Percentiles rank a stretch among this genome's conserved stretches.
Conservation (phyloP, 2,329 filamentous ascomycete genomes). For the Phaeosphaeria sp. region DNA sequence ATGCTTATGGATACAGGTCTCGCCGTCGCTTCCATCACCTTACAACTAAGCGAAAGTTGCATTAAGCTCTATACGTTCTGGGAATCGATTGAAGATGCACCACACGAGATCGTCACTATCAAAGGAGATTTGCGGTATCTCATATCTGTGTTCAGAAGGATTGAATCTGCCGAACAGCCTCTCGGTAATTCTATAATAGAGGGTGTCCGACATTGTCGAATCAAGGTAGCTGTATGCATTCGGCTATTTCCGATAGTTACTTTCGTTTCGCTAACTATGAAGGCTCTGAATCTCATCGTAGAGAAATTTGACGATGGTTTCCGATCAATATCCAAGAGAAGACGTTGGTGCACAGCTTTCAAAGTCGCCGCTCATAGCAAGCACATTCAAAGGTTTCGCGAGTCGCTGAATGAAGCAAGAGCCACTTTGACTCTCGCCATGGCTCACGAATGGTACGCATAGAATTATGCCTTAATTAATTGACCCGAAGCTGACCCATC, state of each 20-base stretch:
- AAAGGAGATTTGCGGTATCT: slow-evolving; percentile 20
- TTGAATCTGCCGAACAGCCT: slow-evolving; percentile 3
- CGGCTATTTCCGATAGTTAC: not conserved
- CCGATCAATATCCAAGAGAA: slow-evolving; percentile 11
- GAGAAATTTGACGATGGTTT: slow-evolving; percentile 7
- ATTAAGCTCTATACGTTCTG: slow-evolving; percentile 20
- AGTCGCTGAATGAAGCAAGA: slow-evolving; percentile 15
- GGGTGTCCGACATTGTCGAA: slow-evolving; percentile 15
- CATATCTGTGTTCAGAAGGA: slow-evolving; percentile 13
- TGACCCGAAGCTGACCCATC: no score
- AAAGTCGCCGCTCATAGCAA: slow-evolving; percentile 13
- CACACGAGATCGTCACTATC: slow-evolving; percentile 15
- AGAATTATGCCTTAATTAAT: not conserved
- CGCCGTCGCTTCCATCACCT: slow-evolving; percentile 11
- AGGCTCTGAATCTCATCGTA: slow-evolving; percentile 12
- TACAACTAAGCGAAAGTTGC: slow-evolving; percentile 14
- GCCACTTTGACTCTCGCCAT: slow-evolving; percentile 18
- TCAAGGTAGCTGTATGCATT: slow-evolving; percentile 7
- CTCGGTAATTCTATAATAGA: slow-evolving; percentile 14
- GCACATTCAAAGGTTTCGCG: slow-evolving; percentile 16
- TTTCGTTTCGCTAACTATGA: not conserved
- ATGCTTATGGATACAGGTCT: no score
- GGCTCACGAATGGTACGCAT: slow-evolving; percentile 14
- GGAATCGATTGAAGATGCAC: slow-evolving; percentile 21
- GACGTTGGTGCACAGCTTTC: slow-evolving; percentile 13